These are phyloP conservation scores for Apiotrichum siamense DNA, from an alignment of 1,284 basidiomycete genomes.

Conservation along the genomic window DNA sequence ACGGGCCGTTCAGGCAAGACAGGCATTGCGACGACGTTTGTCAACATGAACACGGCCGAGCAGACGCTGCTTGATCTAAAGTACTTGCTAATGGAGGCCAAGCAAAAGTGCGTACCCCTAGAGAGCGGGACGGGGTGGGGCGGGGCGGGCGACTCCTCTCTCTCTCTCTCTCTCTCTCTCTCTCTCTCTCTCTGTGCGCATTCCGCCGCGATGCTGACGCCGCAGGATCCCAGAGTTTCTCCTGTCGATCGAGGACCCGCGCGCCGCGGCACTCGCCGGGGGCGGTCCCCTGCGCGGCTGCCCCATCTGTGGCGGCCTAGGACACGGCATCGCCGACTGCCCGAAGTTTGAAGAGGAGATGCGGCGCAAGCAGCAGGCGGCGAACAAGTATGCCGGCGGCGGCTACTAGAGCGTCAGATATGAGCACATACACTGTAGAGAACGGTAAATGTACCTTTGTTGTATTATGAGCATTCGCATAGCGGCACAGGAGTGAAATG, in stretches of 20 bases:
- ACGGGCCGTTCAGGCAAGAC: constrained; percentile 97
- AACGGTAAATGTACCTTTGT: neutral
- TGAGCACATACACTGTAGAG: neutral
- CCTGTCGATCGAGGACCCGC: constrained; percentile 82
- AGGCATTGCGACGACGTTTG: constrained; percentile 99
- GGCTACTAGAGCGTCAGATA: constrained; percentile 49
- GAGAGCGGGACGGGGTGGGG: too few species aligned
- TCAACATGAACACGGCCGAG: constrained; percentile 94
- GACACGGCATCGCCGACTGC: constrained; percentile 87
- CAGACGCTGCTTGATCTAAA: constrained; percentile 95
- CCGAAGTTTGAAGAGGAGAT: constrained; percentile 95
- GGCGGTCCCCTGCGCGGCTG: constrained; percentile 77
- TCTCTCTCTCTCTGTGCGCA: too few species aligned
- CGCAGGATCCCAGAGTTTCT: constrained; percentile 91
- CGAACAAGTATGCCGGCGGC: constrained; percentile 54
- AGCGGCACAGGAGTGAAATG: too few species aligned
- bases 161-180: too few species aligned
- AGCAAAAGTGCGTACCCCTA: constrained; percentile 91
- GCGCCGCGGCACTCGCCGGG: constrained; percentile 66
- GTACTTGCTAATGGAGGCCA: constrained; percentile 93
- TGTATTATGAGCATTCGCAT: too few species aligned
- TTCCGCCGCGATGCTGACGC: constrained; percentile 6
- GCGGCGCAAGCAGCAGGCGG: constrained; percentile 54
- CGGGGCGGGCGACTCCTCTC: too few species aligned
- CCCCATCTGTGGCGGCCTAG: constrained; percentile 93